Evolutionary conservation across 2,329 filamentous ascomycete species (phyloP), one percentile per base, ranked within the genome.

Genomic region (Aspergillus sp.): DNA sequence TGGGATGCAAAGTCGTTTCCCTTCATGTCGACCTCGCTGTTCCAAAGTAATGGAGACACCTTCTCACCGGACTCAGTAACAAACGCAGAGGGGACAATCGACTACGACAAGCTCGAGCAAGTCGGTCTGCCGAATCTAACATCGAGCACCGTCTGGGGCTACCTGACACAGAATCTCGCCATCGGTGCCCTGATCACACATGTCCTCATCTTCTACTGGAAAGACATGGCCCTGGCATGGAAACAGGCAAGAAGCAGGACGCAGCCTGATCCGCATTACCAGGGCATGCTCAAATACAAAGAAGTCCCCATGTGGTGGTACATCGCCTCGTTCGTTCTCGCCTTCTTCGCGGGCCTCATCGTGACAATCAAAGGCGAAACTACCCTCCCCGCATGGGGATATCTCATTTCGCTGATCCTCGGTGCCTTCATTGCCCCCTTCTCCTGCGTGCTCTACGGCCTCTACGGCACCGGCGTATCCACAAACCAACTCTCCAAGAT

Each of bases 341-440:
- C 76, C 54, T 82, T 82, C 50, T 57, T 82, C 2, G 74, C 80
- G 0, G 80, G 80, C 0, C 69, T 82, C 4, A 64, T 80, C 3
- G 79, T 82, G 0, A 77, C 79, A 7, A 65, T 74, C 45, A 79
- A 77, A 54, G 76, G 79, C 49, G 70, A 82, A 42, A 75, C 80
- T 3, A 81, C 79, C 0, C 70, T 82, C 27, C 77, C 79, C 0
- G 70, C 61, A 3, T 82, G 80, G 80, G 79, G 74, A 0, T 82
- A 81, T 56, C 66, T 82, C 8, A 70, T 82, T 1, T 66, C 79
- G 0, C 69, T 82, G 0, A 24, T 80, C 0, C 22, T 82, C 1
- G 67, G 67, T 1, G 11, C 70, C 0, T 65, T 82, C 55, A 80
- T 86, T 20, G 79, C 82, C 0, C 83, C 82, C 0, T 76, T 86